Evolutionary conservation across 2,329 filamentous ascomycete species (phyloP).

Genomic region (Parascedosporium putredinis): DNA sequence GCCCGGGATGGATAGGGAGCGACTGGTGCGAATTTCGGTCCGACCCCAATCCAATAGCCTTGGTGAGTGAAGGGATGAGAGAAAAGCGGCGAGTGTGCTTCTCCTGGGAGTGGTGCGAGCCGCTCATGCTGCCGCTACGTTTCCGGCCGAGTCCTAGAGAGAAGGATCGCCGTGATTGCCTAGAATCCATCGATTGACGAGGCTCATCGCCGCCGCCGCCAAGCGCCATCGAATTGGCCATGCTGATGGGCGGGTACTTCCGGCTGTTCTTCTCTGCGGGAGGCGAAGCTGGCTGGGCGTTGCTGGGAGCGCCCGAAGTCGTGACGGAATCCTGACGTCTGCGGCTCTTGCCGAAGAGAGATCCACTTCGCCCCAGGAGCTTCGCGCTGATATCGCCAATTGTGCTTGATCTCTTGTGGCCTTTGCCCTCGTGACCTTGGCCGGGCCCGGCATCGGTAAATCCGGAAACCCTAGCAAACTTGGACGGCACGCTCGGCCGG

Average conservation of each 20-base stretch:
- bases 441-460: slow-evolving; percentile 31
- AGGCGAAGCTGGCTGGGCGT: slow-evolving; percentile 10
- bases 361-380: slow-evolving; percentile 73
- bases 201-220: slow-evolving; percentile 19
- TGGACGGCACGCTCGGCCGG: slow-evolving; percentile 50
- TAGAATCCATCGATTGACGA: slow-evolving; percentile 61
- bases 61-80: slow-evolving; percentile 55
- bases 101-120: slow-evolving; percentile 46
- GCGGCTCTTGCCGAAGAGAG: slow-evolving; percentile 58
- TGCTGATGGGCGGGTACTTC: slow-evolving; percentile 83
- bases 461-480: slow-evolving; percentile 47
- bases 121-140: slow-evolving; percentile 54
- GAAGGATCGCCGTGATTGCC: slow-evolving; percentile 56
- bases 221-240: slow-evolving; percentile 46
- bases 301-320: slow-evolving; percentile 21
- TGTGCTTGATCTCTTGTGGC: slow-evolving; percentile 62
- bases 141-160: slow-evolving; percentile 61
- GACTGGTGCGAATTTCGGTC: slow-evolving; percentile 41
- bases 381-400: slow-evolving; percentile 76
- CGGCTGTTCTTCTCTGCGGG: slow-evolving; percentile 48
- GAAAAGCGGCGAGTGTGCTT: slow-evolving; percentile 58
- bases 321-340: slow-evolving; percentile 34
- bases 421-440: slow-evolving; percentile 26
- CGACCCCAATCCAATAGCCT: slow-evolving; percentile 47
- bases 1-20: slow-evolving; percentile 33